Conservation (phyloP, 441 rosid species). For the Sinapis alba region DNA sequence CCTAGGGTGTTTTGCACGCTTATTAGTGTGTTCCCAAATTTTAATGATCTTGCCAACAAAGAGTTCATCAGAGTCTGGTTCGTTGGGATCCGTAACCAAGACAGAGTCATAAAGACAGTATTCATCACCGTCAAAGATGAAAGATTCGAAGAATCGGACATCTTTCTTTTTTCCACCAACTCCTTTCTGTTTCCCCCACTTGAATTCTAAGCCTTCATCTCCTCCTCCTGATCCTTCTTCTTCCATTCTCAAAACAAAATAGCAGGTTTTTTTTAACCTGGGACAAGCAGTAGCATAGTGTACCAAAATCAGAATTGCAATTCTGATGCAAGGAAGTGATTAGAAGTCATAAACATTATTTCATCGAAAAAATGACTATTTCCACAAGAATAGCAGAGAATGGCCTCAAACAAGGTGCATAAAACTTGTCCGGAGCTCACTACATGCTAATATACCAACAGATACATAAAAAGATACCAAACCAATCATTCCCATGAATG, state of each 20-base stretch:
- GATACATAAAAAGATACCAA: neutral
- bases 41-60: constrained; percentile 70
- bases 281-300: neutral
- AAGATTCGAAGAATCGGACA: constrained; percentile 75
- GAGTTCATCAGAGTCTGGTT: constrained; percentile 52
- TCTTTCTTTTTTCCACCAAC: constrained; percentile 68
- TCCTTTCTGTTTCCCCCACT: constrained; percentile 75
- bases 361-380: neutral
- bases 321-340: constrained; percentile 2
- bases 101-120: constrained; percentile 74
- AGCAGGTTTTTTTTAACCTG: constrained; percentile 26
- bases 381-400: neutral
- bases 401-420: neutral
- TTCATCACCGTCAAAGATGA: constrained; percentile 63
- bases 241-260: constrained; percentile 52
- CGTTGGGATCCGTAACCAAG: constrained; percentile 46
- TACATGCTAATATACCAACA: neutral
- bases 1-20: constrained; percentile 37
- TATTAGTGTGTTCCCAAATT: constrained; percentile 67
- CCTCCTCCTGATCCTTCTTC: constrained; percentile 40
- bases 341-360: neutral
- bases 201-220: constrained; percentile 54
- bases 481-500: neutral
- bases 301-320: constrained; percentile 7
- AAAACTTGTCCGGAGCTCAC: neutral